phyloP scores from a whole-genome alignment of 345 rosid genomes.

The Rubroshorea leprosula region DNA sequence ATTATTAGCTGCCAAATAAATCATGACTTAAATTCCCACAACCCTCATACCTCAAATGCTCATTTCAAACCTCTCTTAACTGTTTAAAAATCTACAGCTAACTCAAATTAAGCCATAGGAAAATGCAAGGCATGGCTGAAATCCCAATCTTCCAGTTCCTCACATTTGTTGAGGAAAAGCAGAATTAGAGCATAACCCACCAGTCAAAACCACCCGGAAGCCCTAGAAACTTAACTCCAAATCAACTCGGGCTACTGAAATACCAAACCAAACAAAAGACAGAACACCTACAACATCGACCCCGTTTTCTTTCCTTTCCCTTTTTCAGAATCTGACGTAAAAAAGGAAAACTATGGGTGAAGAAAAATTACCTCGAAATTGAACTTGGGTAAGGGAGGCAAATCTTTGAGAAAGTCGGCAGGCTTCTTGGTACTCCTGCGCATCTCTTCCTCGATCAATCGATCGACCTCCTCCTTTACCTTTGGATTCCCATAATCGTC shows the following conservation, averaged over 20 bases:
- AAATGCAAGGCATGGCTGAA: too few species aligned
- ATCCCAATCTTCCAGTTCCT: too few species aligned
- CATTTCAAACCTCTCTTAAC: too few species aligned
- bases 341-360: constrained; percentile 1
- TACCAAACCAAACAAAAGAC: too few species aligned
- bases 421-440: constrained; percentile 87
- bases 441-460: constrained; percentile 94
- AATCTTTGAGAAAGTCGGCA: constrained; percentile 71
- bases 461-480: constrained; percentile 81
- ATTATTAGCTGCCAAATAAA: too few species aligned
- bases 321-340: not conserved
- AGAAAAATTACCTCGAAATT: constrained; percentile 50
- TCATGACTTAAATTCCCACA: too few species aligned
- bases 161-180: too few species aligned
- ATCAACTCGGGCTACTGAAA: not conserved
- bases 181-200: not conserved
- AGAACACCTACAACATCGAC: too few species aligned
- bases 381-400: constrained; percentile 67
- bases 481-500: constrained; percentile 73
- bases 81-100: too few species aligned
- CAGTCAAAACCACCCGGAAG: not conserved
- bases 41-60: too few species aligned
- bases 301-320: not conserved
- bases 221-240: not conserved
- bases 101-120: too few species aligned